Evolutionary conservation across 306 rosid genomes (phyloP).

Genomic region (Citrullus colocynthis): DNA sequence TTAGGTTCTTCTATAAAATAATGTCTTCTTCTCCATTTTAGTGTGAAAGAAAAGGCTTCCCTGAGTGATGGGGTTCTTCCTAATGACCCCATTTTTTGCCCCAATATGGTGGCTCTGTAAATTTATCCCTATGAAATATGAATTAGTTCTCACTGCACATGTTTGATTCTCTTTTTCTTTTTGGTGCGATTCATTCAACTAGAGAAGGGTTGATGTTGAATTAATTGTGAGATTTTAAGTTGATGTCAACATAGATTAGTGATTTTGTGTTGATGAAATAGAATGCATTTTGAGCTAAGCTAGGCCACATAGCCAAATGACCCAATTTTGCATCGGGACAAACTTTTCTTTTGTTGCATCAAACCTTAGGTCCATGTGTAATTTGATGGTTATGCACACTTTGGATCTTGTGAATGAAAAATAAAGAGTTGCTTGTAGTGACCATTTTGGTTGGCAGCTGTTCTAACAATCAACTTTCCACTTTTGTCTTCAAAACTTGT

Average conservation of each 20-base stretch:
- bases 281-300: neutral
- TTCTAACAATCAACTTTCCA: neutral
- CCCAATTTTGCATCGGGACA: neutral
- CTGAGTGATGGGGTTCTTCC: neutral
- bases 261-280: neutral
- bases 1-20: neutral
- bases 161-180: neutral
- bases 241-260: neutral
- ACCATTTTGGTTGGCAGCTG: neutral
- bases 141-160: neutral
- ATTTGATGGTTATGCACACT: neutral
- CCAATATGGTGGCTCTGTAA: neutral
- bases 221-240: neutral
- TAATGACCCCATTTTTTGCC: neutral
- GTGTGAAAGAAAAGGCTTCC: neutral
- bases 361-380: neutral
- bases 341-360: neutral
- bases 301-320: neutral
- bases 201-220: neutral
- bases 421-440: neutral
- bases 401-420: neutral
- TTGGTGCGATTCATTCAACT: neutral
- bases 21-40: conserved; percentile 3
- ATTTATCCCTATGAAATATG: neutral
- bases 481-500: neutral